phyloP scores from a whole-genome alignment of 768 basidiomycete genomes.

The Hortiboletus flavorubellus region DNA sequence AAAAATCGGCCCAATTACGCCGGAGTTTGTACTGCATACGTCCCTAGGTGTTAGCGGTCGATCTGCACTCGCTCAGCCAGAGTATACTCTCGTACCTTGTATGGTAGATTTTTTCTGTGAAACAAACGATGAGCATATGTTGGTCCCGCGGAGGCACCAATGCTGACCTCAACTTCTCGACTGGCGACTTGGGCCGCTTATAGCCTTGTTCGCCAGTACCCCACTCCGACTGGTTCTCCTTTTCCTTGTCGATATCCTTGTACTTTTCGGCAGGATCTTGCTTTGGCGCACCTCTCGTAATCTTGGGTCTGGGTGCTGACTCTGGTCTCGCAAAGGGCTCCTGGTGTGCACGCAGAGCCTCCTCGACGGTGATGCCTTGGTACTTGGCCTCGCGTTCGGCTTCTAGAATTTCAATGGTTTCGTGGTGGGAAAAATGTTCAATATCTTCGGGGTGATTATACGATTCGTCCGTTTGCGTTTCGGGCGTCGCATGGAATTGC shows the following conservation, averaged over 20 bases:
- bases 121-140: conserved; percentile 1
- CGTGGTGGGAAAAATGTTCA: conserved; percentile 91
- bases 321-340: conserved; percentile 23
- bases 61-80: conserved; percentile 15
- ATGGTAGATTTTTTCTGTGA: conserved; percentile 72
- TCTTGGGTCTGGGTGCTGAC: conserved; percentile 43
- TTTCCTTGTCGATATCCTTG: conserved; percentile 52
- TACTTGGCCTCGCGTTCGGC: conserved; percentile 79
- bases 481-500: conserved; percentile 91
- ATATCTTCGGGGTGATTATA: conserved; percentile 92
- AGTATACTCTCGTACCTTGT: conserved; percentile 60
- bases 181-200: conserved; percentile 64
- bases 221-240: conserved; percentile 59
- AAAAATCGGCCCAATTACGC: conserved; percentile 86
- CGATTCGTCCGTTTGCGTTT: conserved; percentile 94
- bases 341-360: conserved; percentile 57
- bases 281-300: conserved; percentile 57
- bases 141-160: background rate
- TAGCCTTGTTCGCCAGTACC: conserved; percentile 70
- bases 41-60: conserved; percentile 48
- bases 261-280: conserved; percentile 65
- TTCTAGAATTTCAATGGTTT: conserved; percentile 78
- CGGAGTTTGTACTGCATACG: conserved; percentile 88
- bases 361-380: conserved; percentile 78
- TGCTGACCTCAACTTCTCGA: conserved; percentile 70